phyloP scores from a whole-genome alignment of 768 basidiomycete species.

The Agrocybe praecox region DNA sequence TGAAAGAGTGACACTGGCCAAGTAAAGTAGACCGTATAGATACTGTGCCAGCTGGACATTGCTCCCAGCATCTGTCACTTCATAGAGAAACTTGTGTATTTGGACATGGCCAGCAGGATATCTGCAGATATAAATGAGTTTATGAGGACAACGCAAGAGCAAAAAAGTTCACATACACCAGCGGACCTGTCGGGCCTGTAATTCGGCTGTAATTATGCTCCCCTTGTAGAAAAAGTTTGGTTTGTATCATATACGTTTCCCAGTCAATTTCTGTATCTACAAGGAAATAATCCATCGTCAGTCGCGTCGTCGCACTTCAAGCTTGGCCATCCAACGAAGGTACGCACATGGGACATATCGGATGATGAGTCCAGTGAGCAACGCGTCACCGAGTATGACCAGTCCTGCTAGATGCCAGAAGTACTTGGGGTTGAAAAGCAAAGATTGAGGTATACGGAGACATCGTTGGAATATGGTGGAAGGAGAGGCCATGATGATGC shows the following conservation, averaged over 20 bases:
- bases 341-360: slow-evolving; percentile 78
- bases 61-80: slow-evolving; percentile 60
- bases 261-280: slow-evolving; percentile 99
- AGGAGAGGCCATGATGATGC: slow-evolving; percentile 10
- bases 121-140: slow-evolving; percentile 38
- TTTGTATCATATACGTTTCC: slow-evolving; percentile 93
- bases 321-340: no score
- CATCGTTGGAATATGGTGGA: slow-evolving; percentile 15
- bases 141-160: not conserved
- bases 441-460: slow-evolving; percentile 23
- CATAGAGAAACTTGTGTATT: slow-evolving; percentile 74
- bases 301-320: slow-evolving; percentile 4
- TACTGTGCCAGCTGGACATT: slow-evolving; percentile 72
- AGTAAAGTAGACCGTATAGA: slow-evolving; percentile 77
- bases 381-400: slow-evolving; percentile 72
- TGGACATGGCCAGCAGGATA: slow-evolving; percentile 95
- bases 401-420: slow-evolving; percentile 71
- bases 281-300: slow-evolving; percentile 2
- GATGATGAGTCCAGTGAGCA: slow-evolving; percentile 81
- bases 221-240: slow-evolving; percentile 75
- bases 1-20: slow-evolving; percentile 62
- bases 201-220: slow-evolving; percentile 83
- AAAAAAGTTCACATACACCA: slow-evolving; percentile 64
- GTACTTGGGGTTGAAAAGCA: slow-evolving; percentile 57
- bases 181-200: slow-evolving; percentile 87